Base-by-base conservation (phyloP, 2,329 filamentous ascomycete species). In the Fusarium nanum region DNA sequence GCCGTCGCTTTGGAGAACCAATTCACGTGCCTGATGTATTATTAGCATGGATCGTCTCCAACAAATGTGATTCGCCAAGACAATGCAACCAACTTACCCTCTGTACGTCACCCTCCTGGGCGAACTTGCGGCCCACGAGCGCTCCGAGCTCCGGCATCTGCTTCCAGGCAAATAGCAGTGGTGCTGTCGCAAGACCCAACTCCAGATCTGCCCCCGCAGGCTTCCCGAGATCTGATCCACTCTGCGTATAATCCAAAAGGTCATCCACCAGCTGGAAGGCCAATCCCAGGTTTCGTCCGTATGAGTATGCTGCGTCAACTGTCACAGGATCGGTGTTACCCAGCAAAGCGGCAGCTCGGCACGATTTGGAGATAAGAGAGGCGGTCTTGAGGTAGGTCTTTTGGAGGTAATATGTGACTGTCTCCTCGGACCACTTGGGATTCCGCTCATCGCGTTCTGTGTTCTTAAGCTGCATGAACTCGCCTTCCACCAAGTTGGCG, bases 381-480 rank as follows among this genome's bases (percentile, higher is more conserved):
- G 96, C 96, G 2, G 93, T 97, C 84, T 99, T 99, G 73, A 99
- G 87, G 78, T 99, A 99, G 28, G 96, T 99, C 86, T 99, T 99
- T 78, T 98, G 93, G 53, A 99, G 85, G 79, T 99, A 99, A 82
- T 99, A 98, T 27, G 89, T 88, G 67, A 99, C 87, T 2, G 94
- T 92, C 56, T 97, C 93, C 76, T 98, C 93, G 3, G 92, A 96
- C 88, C 92, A 98, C 12, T 87, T 83, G 2, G 95, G 95, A 73
- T 92, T 91, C 70, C 88, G 86, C 84, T 98, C 95, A 78, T 98
- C 95, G 71, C 88, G 86, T 47, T 92, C 93, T 2, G 96, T 98
- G 81, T 99, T 99, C 83, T 97, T 97, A 75, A 99, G 85, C 84
- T 99, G 96, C 96, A 99, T 99, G 84, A 99, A 98, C 81, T 99